phyloP scores from a whole-genome alignment of 139 green algal genomes.

The Tetradesmus lagerheimii region DNA sequence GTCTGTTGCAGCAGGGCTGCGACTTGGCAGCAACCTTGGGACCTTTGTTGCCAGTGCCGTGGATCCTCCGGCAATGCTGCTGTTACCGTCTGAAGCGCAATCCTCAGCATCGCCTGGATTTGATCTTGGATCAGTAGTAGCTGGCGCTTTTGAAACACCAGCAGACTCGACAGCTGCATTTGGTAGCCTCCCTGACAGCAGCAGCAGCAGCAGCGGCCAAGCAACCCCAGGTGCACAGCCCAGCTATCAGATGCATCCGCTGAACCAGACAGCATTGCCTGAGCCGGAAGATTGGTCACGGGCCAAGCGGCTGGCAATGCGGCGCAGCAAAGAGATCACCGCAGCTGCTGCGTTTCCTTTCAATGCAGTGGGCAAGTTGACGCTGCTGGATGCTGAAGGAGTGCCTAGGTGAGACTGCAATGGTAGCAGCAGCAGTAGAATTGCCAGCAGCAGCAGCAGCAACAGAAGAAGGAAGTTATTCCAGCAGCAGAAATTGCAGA shows the following conservation, averaged over 20 bases:
- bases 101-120: conserved; percentile 55
- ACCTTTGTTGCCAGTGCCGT: not conserved
- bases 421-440: not conserved
- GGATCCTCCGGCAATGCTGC: not conserved
- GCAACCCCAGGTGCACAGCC: not conserved
- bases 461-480: conserved; percentile 61
- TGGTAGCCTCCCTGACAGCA: conserved; percentile 51
- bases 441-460: not conserved
- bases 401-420: not conserved
- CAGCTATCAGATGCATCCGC: not conserved
- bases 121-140: conserved; percentile 60
- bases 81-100: not conserved
- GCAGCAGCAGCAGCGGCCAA: conserved; percentile 11
- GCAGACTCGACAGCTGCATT: not conserved
- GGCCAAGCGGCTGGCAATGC: not conserved
- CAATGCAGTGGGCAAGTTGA: not conserved
- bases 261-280: not conserved
- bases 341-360: not conserved
- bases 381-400: not conserved
- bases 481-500: conserved; percentile 90
- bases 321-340: not conserved
- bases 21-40: not conserved
- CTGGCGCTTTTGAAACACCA: too few species aligned
- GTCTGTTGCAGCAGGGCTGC: not conserved
- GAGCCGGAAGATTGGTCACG: not conserved